These are phyloP conservation scores for Kuraishia piskuri DNA, from an alignment of 805 yeast genomes.

Conservation along the genomic window DNA sequence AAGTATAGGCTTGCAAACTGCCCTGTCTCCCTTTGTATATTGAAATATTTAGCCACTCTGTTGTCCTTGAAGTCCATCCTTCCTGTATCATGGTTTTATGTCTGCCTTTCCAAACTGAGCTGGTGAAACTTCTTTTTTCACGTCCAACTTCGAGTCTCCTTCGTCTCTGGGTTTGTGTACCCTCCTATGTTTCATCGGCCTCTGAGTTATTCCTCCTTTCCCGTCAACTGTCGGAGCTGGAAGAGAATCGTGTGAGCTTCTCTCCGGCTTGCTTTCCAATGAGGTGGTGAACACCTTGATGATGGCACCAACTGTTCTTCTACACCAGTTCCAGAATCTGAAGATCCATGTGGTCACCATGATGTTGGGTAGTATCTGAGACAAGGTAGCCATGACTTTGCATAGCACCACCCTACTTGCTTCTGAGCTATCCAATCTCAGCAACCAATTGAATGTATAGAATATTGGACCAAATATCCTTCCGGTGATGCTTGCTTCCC, in stretches of 20 bases:
- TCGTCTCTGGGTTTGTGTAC: neutral
- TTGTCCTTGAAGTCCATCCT: neutral
- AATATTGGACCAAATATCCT: conserved; percentile 24
- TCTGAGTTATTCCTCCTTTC: neutral
- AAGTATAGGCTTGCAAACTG: neutral
- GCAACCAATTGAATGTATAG: conserved; percentile 26
- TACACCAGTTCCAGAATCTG: neutral
- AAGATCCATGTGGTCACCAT: neutral
- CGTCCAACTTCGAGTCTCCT: neutral
- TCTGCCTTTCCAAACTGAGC: neutral
- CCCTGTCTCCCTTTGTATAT: neutral
- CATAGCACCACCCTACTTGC: conserved; percentile 22
- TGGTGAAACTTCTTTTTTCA: neutral
- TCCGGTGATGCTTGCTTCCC: conserved; percentile 16
- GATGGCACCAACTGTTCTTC: neutral
- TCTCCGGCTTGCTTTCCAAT: neutral
- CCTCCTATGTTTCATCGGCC: neutral
- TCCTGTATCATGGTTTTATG: neutral
- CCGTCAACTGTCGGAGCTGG: neutral
- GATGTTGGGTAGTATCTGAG: neutral
- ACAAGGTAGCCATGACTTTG: conserved; percentile 10
- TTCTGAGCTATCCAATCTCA: conserved; percentile 29
- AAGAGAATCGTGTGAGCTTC: neutral
- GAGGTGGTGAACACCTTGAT: neutral
- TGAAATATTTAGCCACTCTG: neutral